Base-by-base conservation (phyloP, 2,329 filamentous ascomycete species). In the Sporothrix sp. region DNA sequence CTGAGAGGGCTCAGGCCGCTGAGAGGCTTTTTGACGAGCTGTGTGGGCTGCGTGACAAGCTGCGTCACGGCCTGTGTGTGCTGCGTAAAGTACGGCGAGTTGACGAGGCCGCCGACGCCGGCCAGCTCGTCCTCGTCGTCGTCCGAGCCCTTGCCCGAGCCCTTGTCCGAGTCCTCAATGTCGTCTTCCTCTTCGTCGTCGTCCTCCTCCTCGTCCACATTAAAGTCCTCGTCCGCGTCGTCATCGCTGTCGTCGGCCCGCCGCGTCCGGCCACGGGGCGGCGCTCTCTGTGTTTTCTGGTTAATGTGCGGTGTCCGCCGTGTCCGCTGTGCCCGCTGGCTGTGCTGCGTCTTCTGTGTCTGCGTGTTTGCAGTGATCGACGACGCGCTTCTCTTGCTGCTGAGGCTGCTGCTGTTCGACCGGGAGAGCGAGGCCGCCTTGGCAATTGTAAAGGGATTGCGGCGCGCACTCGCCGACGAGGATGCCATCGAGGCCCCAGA, bases 91-190 rank as follows among this genome's bases (percentile, higher is more conserved):
- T 74, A 72, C 0, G 68, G 69, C 10, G 71, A 73, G 20, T 62
- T 63, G 3, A 63, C 60, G 7, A 68, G 42, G 14, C 58, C 56
- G 47, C 69, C 54, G 7, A 48, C 69, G 14, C 61, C 62, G 8
- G 66, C 67, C 18, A 72, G 61, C 53, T 75, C 71, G 52, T 75
- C 73, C 36, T 43, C 28, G n/a, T 75, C 71, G 10, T 75, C 71
- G 50, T 74, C 73, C 37, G n/a, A n/a, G n/a, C n/a, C n/a, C n/a
- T n/a, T n/a, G n/a, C n/a, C n/a, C n/a, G n/a, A n/a, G n/a, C n/a
- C n/a, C n/a, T n/a, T n/a, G n/a, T 74, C 65, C 33, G 71, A 69
- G 40, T 71, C 60, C 33, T 59, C 60, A 13, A 54, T 52, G 13
- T 63, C 60, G 42, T 65, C 58, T 9, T 43, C 39, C 6, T 30